Base-by-base conservation (phyloP, 176 grass and related monocot genomes). In the Phragmites australis region DNA sequence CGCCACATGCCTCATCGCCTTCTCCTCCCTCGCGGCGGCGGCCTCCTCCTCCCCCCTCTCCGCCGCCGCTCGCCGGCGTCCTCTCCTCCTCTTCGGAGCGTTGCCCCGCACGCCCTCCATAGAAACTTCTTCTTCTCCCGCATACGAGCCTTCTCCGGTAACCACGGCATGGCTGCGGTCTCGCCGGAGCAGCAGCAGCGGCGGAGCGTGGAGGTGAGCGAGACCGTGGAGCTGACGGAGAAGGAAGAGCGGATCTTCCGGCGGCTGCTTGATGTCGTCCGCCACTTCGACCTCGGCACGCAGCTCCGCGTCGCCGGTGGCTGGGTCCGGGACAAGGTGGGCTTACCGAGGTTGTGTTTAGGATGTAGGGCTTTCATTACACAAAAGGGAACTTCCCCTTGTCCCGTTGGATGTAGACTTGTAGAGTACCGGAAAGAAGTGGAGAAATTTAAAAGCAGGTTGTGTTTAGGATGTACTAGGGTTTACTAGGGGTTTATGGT, bases 241-340 rank as follows among this genome's bases (percentile, higher is more conserved):
- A 89, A 89, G 74, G 95, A 98, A 86, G 86, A 89, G 51, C 21
- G 40, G 65, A 98, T 98, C 49, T 98, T 94, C 78, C 42, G 32
- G n/a, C 63, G 90, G 9, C 76, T 98, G 27, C 88, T 94, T 16
- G 95, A 91, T 5, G 95, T 98, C 52, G 89, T 94, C 16, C 65
- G 78, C 57, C 90, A 89, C 84, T 98, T 93, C 77, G 52, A 68
- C 11, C 88, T 97, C 29, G 83, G 77, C 63, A 89, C 87, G 32
- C 87, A 89, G 87, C 82, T 89, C 82, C 87, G 87, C 54, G 84
- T 90, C 34, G 84, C 88, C 19, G 88, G 88, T 5, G 88, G 88
- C 30, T 90, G 88, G 88, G 88, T 90, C 37, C 69, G 84, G 67
- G 88, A 90, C 53, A 90, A 90, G 88, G 88, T 90, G 4, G 30